These are phyloP conservation scores for Recurvomyces mirabilis DNA, from an alignment of 495 filamentous ascomycete genomes.

Conservation along the genomic window DNA sequence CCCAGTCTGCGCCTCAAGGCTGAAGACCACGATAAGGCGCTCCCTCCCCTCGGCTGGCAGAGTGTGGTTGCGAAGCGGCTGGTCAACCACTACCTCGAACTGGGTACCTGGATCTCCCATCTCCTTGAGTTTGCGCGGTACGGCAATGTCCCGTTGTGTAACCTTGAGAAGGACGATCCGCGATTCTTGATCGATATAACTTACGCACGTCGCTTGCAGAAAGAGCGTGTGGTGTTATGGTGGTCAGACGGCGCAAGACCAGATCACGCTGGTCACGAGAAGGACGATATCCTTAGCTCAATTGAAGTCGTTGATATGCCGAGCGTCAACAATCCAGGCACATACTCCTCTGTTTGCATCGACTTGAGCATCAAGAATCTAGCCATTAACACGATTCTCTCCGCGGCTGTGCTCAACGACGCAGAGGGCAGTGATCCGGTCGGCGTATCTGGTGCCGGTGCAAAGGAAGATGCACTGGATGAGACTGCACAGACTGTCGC, in stretches of 20 bases:
- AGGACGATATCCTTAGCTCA: conserved; percentile 73
- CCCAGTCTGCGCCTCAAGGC: conserved; percentile 69
- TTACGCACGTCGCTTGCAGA: conserved; percentile 80
- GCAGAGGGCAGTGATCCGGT: conserved; percentile 77
- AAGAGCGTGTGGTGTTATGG: conserved; percentile 94
- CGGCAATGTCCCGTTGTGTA: conserved; percentile 88
- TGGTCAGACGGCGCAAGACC: conserved; percentile 80
- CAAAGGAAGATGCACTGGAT: conserved; percentile 45
- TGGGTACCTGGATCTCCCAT: conserved; percentile 86
- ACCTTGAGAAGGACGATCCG: conserved; percentile 87
- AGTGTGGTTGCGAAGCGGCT: conserved; percentile 74
- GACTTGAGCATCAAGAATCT: conserved; percentile 89
- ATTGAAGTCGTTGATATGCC: conserved; percentile 93
- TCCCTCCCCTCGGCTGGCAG: conserved; percentile 92
- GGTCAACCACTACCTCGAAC: conserved; percentile 77
- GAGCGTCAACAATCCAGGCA: conserved; percentile 78
- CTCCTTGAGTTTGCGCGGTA: conserved; percentile 77
- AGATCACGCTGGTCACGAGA: conserved; percentile 93
- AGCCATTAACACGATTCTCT: conserved; percentile 94
- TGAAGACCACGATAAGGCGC: conserved; percentile 71
- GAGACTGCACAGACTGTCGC: conserved; percentile 59
- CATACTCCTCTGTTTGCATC: conserved; percentile 93
- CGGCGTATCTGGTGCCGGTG: conserved; percentile 66
- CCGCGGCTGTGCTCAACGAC: conserved; percentile 94
- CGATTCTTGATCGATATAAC: conserved; percentile 90